A percentile compares a stretch with the other conserved stretches of the same genome.
Evolutionary conservation across 495 filamentous ascomycete species (phyloP).

Genomic region (Penicillium robsamsonii): DNA sequence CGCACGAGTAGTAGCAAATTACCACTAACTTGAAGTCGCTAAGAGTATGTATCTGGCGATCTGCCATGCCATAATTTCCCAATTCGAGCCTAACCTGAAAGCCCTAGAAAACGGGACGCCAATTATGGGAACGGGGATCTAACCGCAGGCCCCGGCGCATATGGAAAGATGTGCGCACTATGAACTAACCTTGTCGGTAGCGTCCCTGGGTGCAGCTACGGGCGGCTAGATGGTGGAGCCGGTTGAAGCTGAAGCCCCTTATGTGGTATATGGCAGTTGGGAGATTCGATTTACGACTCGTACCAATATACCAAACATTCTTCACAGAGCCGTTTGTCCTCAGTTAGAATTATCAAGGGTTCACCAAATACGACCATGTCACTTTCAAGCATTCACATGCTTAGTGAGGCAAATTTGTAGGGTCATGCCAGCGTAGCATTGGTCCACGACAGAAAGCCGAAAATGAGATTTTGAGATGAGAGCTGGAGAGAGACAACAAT

Average conservation of each 20-base stretch:
- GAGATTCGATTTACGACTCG: constrained; percentile 25
- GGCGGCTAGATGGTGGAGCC: constrained; percentile 30
- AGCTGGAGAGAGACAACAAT: constrained; percentile 8
- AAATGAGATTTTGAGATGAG: constrained; percentile 3
- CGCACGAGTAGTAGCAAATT: constrained; percentile 21
- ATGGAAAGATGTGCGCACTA: constrained; percentile 22
- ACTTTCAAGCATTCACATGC: constrained; percentile 18
- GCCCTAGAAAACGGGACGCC: constrained; percentile 15
- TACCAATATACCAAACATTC: constrained; percentile 26
- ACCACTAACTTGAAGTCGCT: constrained; percentile 8
- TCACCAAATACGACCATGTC: constrained; percentile 27
- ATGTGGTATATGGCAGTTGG: constrained; percentile 26
- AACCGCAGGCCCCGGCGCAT: constrained; percentile 18
- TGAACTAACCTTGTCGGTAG: constrained; percentile 23
- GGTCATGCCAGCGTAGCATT: constrained; percentile 3
- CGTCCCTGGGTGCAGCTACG: constrained; percentile 25
- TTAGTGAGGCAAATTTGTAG: constrained; percentile 39
- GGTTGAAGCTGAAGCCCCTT: constrained; percentile 17
- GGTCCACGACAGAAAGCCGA: background rate
- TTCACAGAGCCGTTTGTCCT: constrained; percentile 24
- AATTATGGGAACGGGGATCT: constrained; percentile 25
- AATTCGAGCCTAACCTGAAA: constrained; percentile 19
- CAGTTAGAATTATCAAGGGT: constrained; percentile 22
- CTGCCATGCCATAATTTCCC: constrained; percentile 24
- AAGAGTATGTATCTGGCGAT: constrained; percentile 6